Evolutionary conservation across 2,329 filamentous ascomycete species (phyloP), one percentile per base, ranked within the genome.

Genomic region (Neofusicoccum kwambonambiense): DNA sequence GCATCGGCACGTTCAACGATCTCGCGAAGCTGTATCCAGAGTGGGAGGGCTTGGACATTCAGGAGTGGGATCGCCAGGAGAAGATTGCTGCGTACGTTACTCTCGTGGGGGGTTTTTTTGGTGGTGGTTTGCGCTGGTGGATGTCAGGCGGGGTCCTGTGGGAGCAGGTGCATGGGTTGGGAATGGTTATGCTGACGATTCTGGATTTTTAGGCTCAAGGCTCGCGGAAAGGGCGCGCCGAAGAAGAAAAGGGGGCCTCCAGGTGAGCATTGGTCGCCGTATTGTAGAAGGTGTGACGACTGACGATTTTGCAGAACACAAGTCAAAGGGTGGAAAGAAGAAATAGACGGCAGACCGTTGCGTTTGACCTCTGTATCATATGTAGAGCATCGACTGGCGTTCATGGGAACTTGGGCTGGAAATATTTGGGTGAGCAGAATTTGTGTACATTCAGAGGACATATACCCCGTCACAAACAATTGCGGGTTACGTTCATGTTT

Each of bases 41-140:
- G 7, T 80, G 92, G 66, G 83, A 88, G 66, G 87, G 89, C 6
- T 87, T 88, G 72, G 87, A 97, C 71, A 89, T 95, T 67, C 82
- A 84, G 3, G 91, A 96, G 76, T 87, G 92, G 71, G 90, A 95
- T 69, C 88, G 95, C 71, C 80, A 92, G 67, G 92, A 92, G 77
- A 86, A 88, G 77, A 84, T 93, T 69, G 77, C 71, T 74, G 81
- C 78, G 74, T 76, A 83, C 11, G 66, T 65, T 12, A 19, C 22
- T 31, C 27, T 31, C 27, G 27, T 7, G 27, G 27, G 22, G 22
- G 22, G 22, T 3, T 31, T 6, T 6, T 4, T 7, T 3, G 27
- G 27, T 31, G 27, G 27, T 31, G 27, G 27, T 31, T 7, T 5
- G 27, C 27, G 22, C 22, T 22, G 3, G 22, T 22, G 22, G 22